Evolutionary conservation across 441 rosid species (phyloP), one percentile per base, ranked within the genome.

Genomic region (Hypseocharis bilobata): DNA sequence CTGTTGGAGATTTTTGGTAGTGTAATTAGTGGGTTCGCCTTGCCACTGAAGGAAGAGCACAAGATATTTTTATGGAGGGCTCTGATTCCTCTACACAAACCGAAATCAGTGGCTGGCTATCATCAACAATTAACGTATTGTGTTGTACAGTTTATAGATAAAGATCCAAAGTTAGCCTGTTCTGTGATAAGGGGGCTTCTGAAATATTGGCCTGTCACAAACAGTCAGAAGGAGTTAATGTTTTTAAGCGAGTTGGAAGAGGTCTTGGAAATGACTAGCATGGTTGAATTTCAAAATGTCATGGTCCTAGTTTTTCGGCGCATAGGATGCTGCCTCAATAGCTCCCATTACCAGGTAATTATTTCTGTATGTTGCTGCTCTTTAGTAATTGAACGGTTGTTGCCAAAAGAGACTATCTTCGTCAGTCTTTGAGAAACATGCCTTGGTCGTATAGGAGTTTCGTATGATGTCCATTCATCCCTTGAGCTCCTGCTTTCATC

Each of bases 161-260:
- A 88, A 76, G 94, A 88, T 68, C 85, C 80, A 28, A 85, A 84
- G 70, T 69, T 85, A 71, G 78, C 82, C 10, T 58, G 76, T 68
- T 25, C 64, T 44, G 89, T 83, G 73, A 84, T 88, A 32, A 80
- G 75, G 79, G 88, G 91, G 60, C 78, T 85, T 44, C 49, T 88
- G 73, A 88, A 80, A 72, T 88, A 84, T 74, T 88, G 94, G 94
- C 94, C 94, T 0, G 80, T 88, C 54, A 85, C 89, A 14, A 84
- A 81, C 71, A 88, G 94, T 78, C 94, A 85, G 78, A 88, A 88
- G 78, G 91, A 84, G 76, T 74, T 88, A 79, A 88, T 84, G 91
- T 88, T 85, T 71, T 79, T 88, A 68, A 88, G 94, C 7, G 94
- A 88, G 77, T 42, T 85, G 70, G 94, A 88, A 80, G 91, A 88